These are phyloP conservation scores for Neocatenulostroma microsporum DNA, from an alignment of 2,329 filamentous ascomycete genomes.

Conservation along the genomic window DNA sequence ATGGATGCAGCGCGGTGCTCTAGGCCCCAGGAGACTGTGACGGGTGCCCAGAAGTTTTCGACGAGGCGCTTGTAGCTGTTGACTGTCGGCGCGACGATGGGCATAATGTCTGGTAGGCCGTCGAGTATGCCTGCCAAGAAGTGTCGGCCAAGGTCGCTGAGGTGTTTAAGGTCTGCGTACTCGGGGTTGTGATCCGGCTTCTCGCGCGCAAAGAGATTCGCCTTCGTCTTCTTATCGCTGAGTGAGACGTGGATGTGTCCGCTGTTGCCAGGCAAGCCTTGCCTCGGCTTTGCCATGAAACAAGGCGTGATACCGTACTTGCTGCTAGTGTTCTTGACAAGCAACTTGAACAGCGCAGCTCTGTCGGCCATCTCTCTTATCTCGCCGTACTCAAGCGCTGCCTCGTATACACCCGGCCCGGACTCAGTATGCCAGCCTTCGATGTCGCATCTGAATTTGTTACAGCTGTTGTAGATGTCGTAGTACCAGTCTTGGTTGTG, in stretches of 20 bases:
- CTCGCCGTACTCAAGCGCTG: slow-evolving; percentile 84
- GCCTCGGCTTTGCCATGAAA: slow-evolving; percentile 96
- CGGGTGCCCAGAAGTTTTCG: slow-evolving; percentile 98
- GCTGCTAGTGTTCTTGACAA: slow-evolving; percentile 79
- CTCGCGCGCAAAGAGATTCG: slow-evolving; percentile 75
- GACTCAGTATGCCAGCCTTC: slow-evolving; percentile 96
- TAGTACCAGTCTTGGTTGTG: slow-evolving; percentile 94
- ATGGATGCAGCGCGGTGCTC: slow-evolving; percentile 92
- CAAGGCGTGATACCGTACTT: slow-evolving; percentile 89
- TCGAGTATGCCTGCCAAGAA: slow-evolving; percentile 87
- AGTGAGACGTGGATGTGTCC: slow-evolving; percentile 94
- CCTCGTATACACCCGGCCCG: slow-evolving; percentile 90
- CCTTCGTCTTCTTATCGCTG: slow-evolving; percentile 61
- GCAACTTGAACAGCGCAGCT: slow-evolving; percentile 87
- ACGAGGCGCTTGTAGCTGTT: slow-evolving; percentile 98
- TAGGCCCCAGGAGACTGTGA: slow-evolving; percentile 93
- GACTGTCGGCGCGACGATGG: slow-evolving; percentile 82
- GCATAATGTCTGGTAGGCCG: slow-evolving; percentile 92
- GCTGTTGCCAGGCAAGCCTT: slow-evolving; percentile 86
- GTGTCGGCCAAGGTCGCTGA: slow-evolving; percentile 83
- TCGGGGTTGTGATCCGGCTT: slow-evolving; percentile 61
- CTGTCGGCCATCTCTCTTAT: slow-evolving; percentile 85
- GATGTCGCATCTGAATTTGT: slow-evolving; percentile 68
- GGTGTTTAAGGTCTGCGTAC: slow-evolving; percentile 66
- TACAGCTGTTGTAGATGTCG: slow-evolving; percentile 72